These are phyloP conservation scores for Cyclotella choctawhatcheeana DNA, from an alignment of 108 stramenopile genomes.

Conservation along the genomic window DNA sequence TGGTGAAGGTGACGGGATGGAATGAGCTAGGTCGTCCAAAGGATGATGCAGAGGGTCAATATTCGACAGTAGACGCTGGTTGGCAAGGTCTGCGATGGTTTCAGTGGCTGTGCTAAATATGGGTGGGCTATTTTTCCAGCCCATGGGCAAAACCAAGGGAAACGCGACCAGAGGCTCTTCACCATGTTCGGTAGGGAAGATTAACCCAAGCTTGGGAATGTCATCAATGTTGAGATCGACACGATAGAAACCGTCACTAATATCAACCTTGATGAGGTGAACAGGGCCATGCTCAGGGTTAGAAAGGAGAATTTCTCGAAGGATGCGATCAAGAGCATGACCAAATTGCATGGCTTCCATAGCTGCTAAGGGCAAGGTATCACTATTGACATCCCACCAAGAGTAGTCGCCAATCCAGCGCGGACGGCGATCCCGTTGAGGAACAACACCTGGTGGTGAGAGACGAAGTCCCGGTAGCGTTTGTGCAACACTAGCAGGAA, in stretches of 20 bases:
- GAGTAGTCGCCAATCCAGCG: constrained; percentile 34
- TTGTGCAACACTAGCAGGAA: constrained; percentile 6
- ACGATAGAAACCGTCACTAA: constrained; percentile 51
- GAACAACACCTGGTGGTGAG: constrained; percentile 39
- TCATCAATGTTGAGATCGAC: constrained; percentile 22
- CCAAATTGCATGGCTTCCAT: constrained; percentile 50
- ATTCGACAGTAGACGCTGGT: neutral
- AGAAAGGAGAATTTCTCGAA: constrained; percentile 17
- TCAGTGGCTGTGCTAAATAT: constrained; percentile 18
- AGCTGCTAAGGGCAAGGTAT: constrained; percentile 31
- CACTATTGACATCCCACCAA: constrained; percentile 31
- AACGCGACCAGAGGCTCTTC: constrained; percentile 13
- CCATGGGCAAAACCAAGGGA: constrained; percentile 9
- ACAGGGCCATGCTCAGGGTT: constrained; percentile 12
- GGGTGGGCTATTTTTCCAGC: constrained; percentile 20
- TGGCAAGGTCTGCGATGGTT: constrained; percentile 20
- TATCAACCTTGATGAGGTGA: constrained; percentile 26
- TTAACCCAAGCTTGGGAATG: constrained; percentile 39
- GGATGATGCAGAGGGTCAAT: constrained; percentile 12
- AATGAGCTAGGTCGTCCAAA: constrained; percentile 18
- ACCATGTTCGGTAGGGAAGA: constrained; percentile 19
- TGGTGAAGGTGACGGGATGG: neutral
- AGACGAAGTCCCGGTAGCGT: constrained; percentile 11
- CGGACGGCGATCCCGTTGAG: constrained; percentile 33
- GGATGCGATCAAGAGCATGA: constrained; percentile 34